A percentile compares a stretch with the other conserved stretches of the same genome.
Evolutionary conservation across 495 filamentous ascomycete species (phyloP).

Genomic region (Aspergillus conjunctus): DNA sequence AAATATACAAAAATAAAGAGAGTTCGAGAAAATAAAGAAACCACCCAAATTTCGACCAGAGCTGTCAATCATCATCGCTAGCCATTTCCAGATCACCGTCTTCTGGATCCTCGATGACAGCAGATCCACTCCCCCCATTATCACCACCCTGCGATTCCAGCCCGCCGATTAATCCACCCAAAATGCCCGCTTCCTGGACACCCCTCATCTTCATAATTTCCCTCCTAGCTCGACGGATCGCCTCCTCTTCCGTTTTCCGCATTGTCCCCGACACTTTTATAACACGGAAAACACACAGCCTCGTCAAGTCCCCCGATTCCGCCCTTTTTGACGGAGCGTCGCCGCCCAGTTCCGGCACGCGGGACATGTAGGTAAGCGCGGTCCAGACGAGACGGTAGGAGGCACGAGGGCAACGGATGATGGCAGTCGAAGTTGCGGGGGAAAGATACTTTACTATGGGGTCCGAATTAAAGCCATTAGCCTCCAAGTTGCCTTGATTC

Average conservation of each 20-base stretch:
- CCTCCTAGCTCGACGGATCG: conserved; percentile 70
- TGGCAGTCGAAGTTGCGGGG: conserved; percentile 88
- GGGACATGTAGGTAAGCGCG: conserved; percentile 79
- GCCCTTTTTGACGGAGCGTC: conserved; percentile 35
- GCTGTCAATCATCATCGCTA: conserved; percentile 33
- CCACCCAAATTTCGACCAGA: background rate
- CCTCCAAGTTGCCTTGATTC: conserved; percentile 1
- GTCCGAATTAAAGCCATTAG: conserved; percentile 15
- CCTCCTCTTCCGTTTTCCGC: conserved; percentile 86
- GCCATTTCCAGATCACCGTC: conserved; percentile 56
- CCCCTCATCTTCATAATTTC: conserved; percentile 66
- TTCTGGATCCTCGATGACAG: conserved; percentile 34
- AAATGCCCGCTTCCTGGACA: conserved; percentile 42
- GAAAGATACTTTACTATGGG: conserved; percentile 86
- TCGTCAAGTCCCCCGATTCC: conserved; percentile 31
- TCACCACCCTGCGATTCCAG: conserved; percentile 5
- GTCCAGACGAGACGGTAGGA: conserved; percentile 89
- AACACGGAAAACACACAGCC: conserved; percentile 78
- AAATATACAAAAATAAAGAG: conserved; percentile 18
- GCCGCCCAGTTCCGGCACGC: conserved; percentile 52
- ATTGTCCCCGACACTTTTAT: conserved; percentile 93
- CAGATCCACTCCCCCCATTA: conserved; percentile 12
- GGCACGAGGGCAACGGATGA: conserved; percentile 75
- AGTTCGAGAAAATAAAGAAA: background rate
- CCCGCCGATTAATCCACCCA: conserved; percentile 41